These are phyloP conservation scores for Macrolepiota dolichaula DNA, from an alignment of 768 basidiomycete genomes.

Conservation along the genomic window DNA sequence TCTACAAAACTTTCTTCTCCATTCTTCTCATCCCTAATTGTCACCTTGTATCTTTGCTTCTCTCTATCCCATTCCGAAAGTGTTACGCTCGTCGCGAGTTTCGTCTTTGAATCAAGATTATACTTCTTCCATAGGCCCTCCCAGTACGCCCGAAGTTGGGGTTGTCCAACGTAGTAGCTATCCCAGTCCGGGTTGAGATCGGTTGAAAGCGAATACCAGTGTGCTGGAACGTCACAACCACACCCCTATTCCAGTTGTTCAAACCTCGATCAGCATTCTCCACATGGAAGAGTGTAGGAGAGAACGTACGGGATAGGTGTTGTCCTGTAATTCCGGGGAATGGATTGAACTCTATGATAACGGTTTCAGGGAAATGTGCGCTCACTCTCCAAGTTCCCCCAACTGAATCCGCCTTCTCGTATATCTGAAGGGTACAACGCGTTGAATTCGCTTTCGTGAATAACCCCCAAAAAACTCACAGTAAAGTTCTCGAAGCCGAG, in stretches of 20 bases:
- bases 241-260: slow-evolving; percentile 35
- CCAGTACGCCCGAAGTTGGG: slow-evolving; percentile 52
- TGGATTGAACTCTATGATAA: not conserved
- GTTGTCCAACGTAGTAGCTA: slow-evolving; percentile 41
- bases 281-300: not conserved
- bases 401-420: slow-evolving; percentile 42
- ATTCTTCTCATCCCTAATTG: slow-evolving; percentile 32
- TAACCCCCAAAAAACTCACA: slow-evolving; percentile 24
- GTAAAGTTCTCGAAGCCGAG: slow-evolving; percentile 45
- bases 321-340: slow-evolving; percentile 34
- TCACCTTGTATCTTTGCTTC: slow-evolving; percentile 38
- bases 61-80: slow-evolving; percentile 43
- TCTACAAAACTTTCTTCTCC: slow-evolving; percentile 30
- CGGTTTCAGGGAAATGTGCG: slow-evolving; percentile 5
- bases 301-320: slow-evolving; percentile 47
- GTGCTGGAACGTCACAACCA: slow-evolving; percentile 52
- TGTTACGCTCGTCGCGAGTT: slow-evolving; percentile 37
- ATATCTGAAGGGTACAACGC: slow-evolving; percentile 33
- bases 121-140: slow-evolving; percentile 42
- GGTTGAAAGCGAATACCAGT: slow-evolving; percentile 54
- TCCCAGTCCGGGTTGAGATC: slow-evolving; percentile 53
- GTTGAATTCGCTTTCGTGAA: not conserved
- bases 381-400: slow-evolving; percentile 59
- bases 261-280: not conserved
- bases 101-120: slow-evolving; percentile 35